These are phyloP conservation scores for Aspergillus jensenii DNA, from an alignment of 2,329 filamentous ascomycete species.

Conservation along the genomic window DNA sequence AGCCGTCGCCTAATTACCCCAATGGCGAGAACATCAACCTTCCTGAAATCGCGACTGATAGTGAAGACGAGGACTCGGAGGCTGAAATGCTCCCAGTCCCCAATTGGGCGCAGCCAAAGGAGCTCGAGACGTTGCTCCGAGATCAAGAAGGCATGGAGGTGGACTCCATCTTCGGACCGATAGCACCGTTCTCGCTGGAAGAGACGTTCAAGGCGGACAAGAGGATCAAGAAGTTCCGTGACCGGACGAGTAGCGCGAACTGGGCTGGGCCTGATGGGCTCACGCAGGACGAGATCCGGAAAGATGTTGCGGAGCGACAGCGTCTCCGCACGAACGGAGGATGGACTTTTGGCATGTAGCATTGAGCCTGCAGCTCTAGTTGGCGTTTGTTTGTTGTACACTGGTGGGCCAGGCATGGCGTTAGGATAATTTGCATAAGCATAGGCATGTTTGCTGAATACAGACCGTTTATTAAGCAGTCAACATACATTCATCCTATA, in stretches of 20 bases:
- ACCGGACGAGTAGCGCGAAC: conserved; percentile 89
- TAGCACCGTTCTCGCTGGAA: conserved; percentile 87
- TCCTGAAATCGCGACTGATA: conserved; percentile 93
- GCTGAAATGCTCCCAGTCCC: conserved; percentile 64
- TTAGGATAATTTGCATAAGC: neutral
- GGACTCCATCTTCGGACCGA: conserved; percentile 90
- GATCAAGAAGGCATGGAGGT: conserved; percentile 72
- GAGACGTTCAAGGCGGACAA: conserved; percentile 92
- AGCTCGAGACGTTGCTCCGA: conserved; percentile 71
- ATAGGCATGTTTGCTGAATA: neutral
- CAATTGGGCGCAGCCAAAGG: conserved; percentile 85
- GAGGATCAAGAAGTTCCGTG: conserved; percentile 84
- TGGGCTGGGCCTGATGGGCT: conserved; percentile 81
- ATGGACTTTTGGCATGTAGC: conserved; percentile 68
- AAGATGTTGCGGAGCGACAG: conserved; percentile 76
- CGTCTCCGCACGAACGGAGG: conserved; percentile 78
- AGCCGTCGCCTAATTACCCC: conserved; percentile 79
- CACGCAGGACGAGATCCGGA: conserved; percentile 82
- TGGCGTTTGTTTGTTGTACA: neutral
- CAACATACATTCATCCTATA: neutral
- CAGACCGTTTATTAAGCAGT: neutral
- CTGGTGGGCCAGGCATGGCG: conserved; percentile 1
- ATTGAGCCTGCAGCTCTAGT: neutral
- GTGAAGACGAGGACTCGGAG: conserved; percentile 78
- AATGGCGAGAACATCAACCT: conserved; percentile 89